These are phyloP conservation scores for Rhododendron vialii DNA, from an alignment of 148 eudicot genomes.

Conservation along the genomic window DNA sequence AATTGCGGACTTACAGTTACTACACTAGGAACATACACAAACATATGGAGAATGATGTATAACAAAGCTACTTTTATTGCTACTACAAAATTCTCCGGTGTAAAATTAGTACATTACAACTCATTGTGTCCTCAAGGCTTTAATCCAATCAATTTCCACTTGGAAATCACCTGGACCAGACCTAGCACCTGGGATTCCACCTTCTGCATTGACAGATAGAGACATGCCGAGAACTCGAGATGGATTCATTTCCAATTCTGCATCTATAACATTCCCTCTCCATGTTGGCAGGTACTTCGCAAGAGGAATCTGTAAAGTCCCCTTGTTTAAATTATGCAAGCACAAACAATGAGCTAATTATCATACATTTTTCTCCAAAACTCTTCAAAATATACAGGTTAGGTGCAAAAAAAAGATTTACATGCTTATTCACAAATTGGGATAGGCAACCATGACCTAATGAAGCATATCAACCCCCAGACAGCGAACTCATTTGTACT, in stretches of 20 bases:
- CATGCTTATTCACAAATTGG: not conserved
- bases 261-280: conserved; percentile 95
- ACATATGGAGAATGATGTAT: not conserved
- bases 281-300: conserved; percentile 90
- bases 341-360: not conserved
- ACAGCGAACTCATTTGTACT: not conserved
- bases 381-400: not conserved
- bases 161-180: conserved; percentile 85
- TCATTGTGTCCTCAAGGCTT: conserved; percentile 66
- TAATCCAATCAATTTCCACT: conserved; percentile 90
- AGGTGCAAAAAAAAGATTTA: not conserved
- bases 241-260: conserved; percentile 86
- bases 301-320: conserved; percentile 65
- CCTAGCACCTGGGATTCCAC: conserved; percentile 79
- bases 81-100: conserved; percentile 9
- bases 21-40: not conserved
- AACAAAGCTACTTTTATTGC: not conserved
- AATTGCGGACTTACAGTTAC: not conserved
- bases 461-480: conserved; percentile 23
- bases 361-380: not conserved
- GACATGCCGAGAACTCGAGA: conserved; percentile 87
- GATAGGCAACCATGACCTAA: conserved; percentile 8
- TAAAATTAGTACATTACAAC: not conserved
- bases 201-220: conserved; percentile 85
- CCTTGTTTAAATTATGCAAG: not conserved